A percentile compares a stretch with the other conserved stretches of the same genome.
Evolutionary conservation across 1,139 yeast genomes (phyloP).

Genomic region (Yamadazyma atmosphaerica): DNA sequence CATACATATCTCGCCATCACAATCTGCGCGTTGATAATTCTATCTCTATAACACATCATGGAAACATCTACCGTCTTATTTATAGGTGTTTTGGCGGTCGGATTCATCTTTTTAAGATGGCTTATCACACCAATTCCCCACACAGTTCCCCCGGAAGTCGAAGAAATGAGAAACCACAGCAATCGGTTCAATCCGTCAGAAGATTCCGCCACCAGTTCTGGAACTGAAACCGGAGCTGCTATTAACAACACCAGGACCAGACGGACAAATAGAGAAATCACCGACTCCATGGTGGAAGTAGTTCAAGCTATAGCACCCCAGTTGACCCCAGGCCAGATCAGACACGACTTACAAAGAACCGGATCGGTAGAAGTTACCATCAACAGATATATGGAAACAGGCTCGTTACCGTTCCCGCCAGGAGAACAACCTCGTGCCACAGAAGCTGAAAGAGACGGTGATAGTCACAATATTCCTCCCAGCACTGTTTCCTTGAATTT

Average conservation of each 20-base stretch:
- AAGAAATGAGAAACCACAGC: conserved; percentile 11
- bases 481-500: conserved; percentile 26
- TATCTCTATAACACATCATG: conserved; percentile 22
- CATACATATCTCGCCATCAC: background rate
- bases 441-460: too few species aligned
- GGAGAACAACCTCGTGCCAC: conserved; percentile 30
- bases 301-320: conserved; percentile 84
- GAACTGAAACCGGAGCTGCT: conserved; percentile 5
- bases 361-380: conserved; percentile 84
- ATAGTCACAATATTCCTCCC: conserved; percentile 12
- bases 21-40: background rate
- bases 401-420: conserved; percentile 70
- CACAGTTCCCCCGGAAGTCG: conserved; percentile 26
- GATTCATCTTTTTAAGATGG: conserved; percentile 62
- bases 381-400: conserved; percentile 64
- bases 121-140: conserved; percentile 55
- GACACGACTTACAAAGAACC: conserved; percentile 59
- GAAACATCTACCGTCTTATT: conserved; percentile 56
- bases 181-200: conserved; percentile 7
- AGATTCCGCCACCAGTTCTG: conserved; percentile 8
- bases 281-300: conserved; percentile 78
- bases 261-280: conserved; percentile 53
- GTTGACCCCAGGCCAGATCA: conserved; percentile 68
- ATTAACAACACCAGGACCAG: conserved; percentile 4
- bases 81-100: conserved; percentile 47